Conservation (phyloP, 345 rosid genomes). For the Citrus inodora region DNA sequence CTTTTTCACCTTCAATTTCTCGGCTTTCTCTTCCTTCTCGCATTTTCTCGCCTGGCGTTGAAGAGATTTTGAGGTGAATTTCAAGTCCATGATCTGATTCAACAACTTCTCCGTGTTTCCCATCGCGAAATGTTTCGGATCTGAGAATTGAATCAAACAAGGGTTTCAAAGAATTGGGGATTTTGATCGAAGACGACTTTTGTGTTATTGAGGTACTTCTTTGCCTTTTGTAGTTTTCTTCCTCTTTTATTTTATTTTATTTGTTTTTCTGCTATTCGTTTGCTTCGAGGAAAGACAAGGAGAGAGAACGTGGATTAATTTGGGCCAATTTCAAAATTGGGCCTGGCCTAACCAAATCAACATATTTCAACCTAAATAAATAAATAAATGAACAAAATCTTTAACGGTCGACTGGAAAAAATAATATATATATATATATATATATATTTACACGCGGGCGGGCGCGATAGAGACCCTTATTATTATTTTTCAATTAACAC, state of each 20-base stretch:
- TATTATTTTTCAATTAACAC: too few relatives aligned
- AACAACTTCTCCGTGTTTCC: constrained; percentile 89
- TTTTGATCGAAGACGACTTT: neutral
- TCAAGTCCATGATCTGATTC: constrained; percentile 96
- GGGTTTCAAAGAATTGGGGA: too few relatives aligned
- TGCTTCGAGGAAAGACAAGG: neutral
- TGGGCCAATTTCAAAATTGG: neutral
- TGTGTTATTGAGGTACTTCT: neutral
- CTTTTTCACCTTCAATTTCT: constrained; percentile 91
- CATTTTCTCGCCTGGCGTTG: constrained; percentile 90
- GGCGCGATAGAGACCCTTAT: too few relatives aligned
- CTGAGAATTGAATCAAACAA: neutral
- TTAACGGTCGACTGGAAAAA: too few relatives aligned
- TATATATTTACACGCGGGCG: too few relatives aligned
- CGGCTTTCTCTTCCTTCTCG: constrained; percentile 99
- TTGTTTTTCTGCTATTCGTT: too few relatives aligned
- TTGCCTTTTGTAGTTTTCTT: too few relatives aligned
- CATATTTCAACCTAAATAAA: too few relatives aligned
- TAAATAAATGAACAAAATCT: too few relatives aligned
- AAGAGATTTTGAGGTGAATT: constrained; percentile 86
- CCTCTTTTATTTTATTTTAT: too few relatives aligned
- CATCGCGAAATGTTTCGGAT: constrained; percentile 30
- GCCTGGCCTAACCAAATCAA: neutral
- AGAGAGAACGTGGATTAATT: neutral
- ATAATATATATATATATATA: too few relatives aligned